Evolutionary conservation across 768 basidiomycete species (phyloP).

Genomic region (Sutorius australiensis): DNA sequence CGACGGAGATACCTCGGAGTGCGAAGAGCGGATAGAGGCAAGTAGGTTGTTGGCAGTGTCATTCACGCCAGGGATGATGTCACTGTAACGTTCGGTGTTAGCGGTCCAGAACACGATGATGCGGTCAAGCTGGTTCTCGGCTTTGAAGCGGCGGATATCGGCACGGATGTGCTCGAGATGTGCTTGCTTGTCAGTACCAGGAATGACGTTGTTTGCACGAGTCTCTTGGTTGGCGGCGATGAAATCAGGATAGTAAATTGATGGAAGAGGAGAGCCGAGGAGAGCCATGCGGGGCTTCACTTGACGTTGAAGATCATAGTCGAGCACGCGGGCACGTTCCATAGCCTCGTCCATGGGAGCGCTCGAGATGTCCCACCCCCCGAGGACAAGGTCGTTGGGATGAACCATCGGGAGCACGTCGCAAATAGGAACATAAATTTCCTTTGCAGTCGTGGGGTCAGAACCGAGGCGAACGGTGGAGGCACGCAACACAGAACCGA

Average conservation of each 20-base stretch:
- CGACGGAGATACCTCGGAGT: conserved; percentile 94
- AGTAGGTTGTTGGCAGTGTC: conserved; percentile 90
- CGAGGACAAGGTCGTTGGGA: conserved; percentile 95
- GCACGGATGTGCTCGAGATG: conserved; percentile 89
- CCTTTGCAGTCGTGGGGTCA: conserved; percentile 77
- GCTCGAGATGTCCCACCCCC: conserved; percentile 97
- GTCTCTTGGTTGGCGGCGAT: conserved; percentile 97
- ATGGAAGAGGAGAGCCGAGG: conserved; percentile 81
- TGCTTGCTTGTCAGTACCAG: conserved; percentile 79
- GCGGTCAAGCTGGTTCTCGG: conserved; percentile 75
- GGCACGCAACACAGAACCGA: conserved; percentile 93
- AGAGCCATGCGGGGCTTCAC: conserved; percentile 81
- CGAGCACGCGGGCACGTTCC: conserved; percentile 88
- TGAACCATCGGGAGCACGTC: conserved; percentile 97
- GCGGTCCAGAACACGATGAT: conserved; percentile 97
- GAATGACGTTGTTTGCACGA: conserved; percentile 90
- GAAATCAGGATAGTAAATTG: conserved; percentile 96
- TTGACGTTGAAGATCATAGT: conserved; percentile 96
- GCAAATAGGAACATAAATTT: conserved; percentile 87
- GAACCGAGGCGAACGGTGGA: conserved; percentile 91
- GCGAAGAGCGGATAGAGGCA: conserved; percentile 73
- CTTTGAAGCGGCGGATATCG: conserved; percentile 95
- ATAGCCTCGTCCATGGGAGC: conserved; percentile 85
- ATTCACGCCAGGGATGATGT: conserved; percentile 91
- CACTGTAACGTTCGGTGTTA: conserved; percentile 97